Base-by-base conservation (phyloP, 2,329 filamentous ascomycete species). In the Alternaria sp. region DNA sequence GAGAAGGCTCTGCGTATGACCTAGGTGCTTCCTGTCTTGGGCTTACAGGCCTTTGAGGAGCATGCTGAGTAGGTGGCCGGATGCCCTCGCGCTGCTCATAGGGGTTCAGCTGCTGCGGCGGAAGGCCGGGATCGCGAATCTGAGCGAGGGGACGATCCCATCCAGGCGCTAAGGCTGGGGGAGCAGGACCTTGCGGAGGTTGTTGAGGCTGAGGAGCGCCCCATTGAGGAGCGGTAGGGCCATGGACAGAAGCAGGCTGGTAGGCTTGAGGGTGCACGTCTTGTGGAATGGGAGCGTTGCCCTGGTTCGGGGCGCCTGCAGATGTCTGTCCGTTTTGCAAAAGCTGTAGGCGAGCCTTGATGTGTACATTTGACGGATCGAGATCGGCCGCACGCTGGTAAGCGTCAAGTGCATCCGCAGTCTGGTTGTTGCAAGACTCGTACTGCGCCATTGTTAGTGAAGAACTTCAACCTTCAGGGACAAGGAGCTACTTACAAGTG, bases 341-440 rank as follows among this genome's bases (percentile, higher is more conserved):
- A 47, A 99, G 85, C 76, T 96, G 92, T 63, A 99, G 85, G 63
- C 95, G 89, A 59, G 94, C 93, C 80, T 98, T 98, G 84, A 99
- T 98, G 78, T 98, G 94, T 39, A 92, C 91, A 75, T 99, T 98
- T 63, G 84, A 85, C 0, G 95, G 94, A 75, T 99, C 95, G 66
- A 99, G 87, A 78, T 99, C 95, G 36, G 94, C 94, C 41, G 95
- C 95, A 68, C 95, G 88, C 74, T 94, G 91, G 78, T 98, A 99
- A 6, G 95, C 95, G 79, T 99, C 95, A 44, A 98, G 85, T 1
- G 95, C 95, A 83, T 99, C 95, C 53, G 89, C 92, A 59, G 96
- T 97, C 81, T 99, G 95, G 81, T 98, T 98, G 85, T 99, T 98
- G 81, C 95, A 99, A 26, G 93, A 97, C 79, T 99, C 95, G 75